Base-by-base conservation (phyloP, 331 rosid species). In the Prunus yedoensis region DNA sequence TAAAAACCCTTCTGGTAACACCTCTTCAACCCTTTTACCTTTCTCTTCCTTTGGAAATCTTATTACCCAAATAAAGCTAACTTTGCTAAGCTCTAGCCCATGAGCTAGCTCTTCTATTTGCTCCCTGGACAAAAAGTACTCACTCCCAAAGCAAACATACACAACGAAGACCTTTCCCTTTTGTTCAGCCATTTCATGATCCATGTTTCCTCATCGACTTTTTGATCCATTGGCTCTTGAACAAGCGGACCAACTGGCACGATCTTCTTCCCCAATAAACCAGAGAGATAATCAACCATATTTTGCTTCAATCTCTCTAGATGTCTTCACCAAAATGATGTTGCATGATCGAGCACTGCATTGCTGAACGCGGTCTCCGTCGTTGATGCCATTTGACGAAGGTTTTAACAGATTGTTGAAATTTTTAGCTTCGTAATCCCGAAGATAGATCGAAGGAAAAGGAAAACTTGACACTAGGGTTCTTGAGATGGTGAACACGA, bases 61-160 rank as follows among this genome's bases (percentile, higher is more conserved):
- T 0, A 78, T n/a, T 1, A 78, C 78, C 86, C 86, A 77, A 1
- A 82, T 77, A 64, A 82, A 77, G 45, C n/a, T n/a, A 1, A 65
- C 82, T 13, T 10, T 63, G 38, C 38, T 32, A 32, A 32, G 38
- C 38, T 32, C 38, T 32, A 32, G 5, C 38, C 38, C 38, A 32
- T 32, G 6, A 8, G 66, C 82, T 16, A 82, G 46, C 30, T 77
- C 82, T 20, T 68, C 66, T 5, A 61, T 68, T 46, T 82, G 79
- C 0, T 77, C 76, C 53, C 51, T 41, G 1, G 79, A 30, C 5
- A 71, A n/a, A 70, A 67, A 77, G 62, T 32, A 77, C 74, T 82
- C 79, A 25, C 82, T 82, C 47, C 82, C 82, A 16, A 82, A 82
- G 3, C 79, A 73, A 16, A 77, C 77, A 27, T 77, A 51, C 32